phyloP scores from a whole-genome alignment of 768 basidiomycete genomes.

The Suillus plorans region DNA sequence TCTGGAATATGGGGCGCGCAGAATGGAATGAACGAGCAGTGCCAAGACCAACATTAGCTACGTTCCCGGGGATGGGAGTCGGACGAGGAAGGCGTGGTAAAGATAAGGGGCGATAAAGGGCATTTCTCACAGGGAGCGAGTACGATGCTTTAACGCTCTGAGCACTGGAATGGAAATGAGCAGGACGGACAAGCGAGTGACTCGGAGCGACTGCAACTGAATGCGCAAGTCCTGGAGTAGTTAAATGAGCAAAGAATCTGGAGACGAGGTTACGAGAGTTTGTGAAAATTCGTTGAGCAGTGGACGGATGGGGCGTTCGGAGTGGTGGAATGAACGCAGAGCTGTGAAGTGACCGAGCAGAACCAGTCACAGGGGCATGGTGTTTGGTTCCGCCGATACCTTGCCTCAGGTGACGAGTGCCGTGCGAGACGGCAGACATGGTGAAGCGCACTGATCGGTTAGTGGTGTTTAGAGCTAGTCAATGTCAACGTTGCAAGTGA shows the following conservation, averaged over 20 bases:
- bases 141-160: conserved; percentile 52
- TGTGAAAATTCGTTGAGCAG: conserved; percentile 47
- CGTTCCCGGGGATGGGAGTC: conserved; percentile 44
- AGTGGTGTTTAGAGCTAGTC: background rate
- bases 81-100: conserved; percentile 60
- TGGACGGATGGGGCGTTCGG: conserved; percentile 28
- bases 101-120: conserved; percentile 46
- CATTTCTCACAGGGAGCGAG: conserved; percentile 54
- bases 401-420: conserved; percentile 25
- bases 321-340: conserved; percentile 38
- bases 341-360: conserved; percentile 46
- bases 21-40: conserved; percentile 75
- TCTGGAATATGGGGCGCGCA: conserved; percentile 74
- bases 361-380: background rate
- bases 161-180: conserved; percentile 21
- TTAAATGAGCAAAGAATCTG: conserved; percentile 55
- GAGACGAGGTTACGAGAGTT: conserved; percentile 56
- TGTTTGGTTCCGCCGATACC: conserved; percentile 18
- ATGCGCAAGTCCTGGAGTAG: conserved; percentile 50
- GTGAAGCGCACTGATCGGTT: background rate
- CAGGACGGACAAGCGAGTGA: conserved; percentile 14
- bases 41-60: conserved; percentile 74
- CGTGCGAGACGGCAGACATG: conserved; percentile 28
- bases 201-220: conserved; percentile 13
- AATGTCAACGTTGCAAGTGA: background rate